A percentile compares a stretch with the other conserved stretches of the same genome.
These are phyloP conservation scores for Agastache rugosa DNA, from an alignment of 257 asterid species.

Conservation along the genomic window DNA sequence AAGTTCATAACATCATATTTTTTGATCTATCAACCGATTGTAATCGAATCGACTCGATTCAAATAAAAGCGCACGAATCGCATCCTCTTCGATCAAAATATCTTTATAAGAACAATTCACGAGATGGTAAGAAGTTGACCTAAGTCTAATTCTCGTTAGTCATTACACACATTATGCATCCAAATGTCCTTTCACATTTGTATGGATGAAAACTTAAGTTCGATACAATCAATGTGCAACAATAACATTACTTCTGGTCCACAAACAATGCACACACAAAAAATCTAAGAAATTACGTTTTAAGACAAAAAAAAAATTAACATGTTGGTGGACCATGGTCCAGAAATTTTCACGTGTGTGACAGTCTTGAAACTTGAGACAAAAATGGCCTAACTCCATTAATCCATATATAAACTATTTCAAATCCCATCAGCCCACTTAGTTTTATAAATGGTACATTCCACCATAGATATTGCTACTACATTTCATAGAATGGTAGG, in stretches of 20 bases:
- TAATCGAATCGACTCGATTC: no score
- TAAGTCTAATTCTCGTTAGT: neutral
- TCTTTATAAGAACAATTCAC: no score
- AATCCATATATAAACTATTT: constrained; percentile 14
- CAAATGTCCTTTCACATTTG: neutral
- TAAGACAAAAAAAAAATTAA: constrained; percentile 18
- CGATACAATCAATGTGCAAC: constrained; percentile 11
- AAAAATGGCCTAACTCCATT: constrained; percentile 22
- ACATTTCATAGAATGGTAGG: neutral
- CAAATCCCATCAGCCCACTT: constrained; percentile 15
- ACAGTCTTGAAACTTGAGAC: constrained; percentile 32
- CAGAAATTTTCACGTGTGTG: constrained; percentile 39
- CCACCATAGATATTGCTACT: no score
- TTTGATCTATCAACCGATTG: no score
- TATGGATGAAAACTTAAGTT: neutral
- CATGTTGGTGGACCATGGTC: constrained; percentile 35
- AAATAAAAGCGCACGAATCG: no score
- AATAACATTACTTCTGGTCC: neutral
- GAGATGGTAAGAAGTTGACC: neutral
- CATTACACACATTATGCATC: neutral
- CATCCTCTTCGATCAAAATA: no score
- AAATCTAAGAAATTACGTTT: neutral
- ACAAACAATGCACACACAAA: neutral
- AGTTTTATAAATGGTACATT: neutral
- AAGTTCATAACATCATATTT: no score